These are phyloP conservation scores for Pythium sp. DNA, from an alignment of 352 stramenopile genomes.

Conservation along the genomic window DNA sequence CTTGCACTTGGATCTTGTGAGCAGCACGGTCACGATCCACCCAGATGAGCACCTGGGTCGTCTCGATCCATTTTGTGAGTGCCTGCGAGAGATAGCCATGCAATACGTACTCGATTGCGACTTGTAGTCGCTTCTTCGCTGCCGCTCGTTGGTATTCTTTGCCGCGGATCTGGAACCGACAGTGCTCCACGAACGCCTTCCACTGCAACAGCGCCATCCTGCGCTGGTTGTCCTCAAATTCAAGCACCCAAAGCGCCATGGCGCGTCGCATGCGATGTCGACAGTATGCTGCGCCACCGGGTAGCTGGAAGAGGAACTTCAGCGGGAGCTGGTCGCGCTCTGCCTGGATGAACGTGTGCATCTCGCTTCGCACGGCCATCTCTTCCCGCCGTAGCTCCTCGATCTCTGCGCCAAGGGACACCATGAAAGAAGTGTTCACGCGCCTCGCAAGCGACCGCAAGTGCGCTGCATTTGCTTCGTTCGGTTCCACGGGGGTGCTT, in stretches of 20 bases:
- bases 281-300: conserved; percentile 71
- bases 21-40: conserved; percentile 43
- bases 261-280: conserved; percentile 64
- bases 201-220: conserved; percentile 73
- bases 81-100: conserved; percentile 63
- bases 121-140: conserved; percentile 51
- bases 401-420: conserved; percentile 41
- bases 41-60: conserved; percentile 61
- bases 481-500: conserved; percentile 54
- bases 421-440: conserved; percentile 51
- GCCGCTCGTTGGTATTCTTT: conserved; percentile 61
- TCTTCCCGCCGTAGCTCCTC: conserved; percentile 38
- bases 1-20: conserved; percentile 51
- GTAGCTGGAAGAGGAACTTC: conserved; percentile 80
- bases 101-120: conserved; percentile 70
- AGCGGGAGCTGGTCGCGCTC: conserved; percentile 64
- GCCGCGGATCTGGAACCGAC: conserved; percentile 49
- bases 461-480: conserved; percentile 35
- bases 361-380: conserved; percentile 31
- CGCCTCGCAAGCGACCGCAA: conserved; percentile 39
- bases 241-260: conserved; percentile 64
- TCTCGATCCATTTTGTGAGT: conserved; percentile 50
- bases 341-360: conserved; percentile 50
- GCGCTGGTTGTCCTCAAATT: conserved; percentile 78
- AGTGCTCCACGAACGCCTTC: conserved; percentile 74